Evolutionary conservation across 495 filamentous ascomycete genomes (phyloP).

Genomic region (Penicillium psychrofluorescens): DNA sequence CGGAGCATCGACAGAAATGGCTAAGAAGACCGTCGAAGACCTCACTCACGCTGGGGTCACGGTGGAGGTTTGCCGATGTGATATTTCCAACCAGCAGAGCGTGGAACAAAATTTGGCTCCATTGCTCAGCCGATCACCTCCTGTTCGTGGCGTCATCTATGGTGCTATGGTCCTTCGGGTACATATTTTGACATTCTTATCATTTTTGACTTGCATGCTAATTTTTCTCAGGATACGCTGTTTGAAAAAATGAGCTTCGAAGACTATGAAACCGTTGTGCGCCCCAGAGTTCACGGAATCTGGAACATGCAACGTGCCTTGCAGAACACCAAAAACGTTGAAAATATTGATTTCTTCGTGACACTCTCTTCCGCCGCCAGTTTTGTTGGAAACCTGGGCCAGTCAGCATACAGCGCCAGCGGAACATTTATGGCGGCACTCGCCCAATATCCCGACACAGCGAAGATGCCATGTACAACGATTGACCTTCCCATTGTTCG

Average conservation of each 20-base stretch:
- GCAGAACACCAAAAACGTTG: constrained; percentile 5
- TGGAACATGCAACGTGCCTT: constrained; percentile 52
- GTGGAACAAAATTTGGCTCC: constrained; percentile 12
- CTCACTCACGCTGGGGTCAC: constrained; percentile 22
- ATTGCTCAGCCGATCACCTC: constrained; percentile 11
- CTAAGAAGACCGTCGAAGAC: constrained; percentile 27
- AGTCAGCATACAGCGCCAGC: constrained; percentile 38
- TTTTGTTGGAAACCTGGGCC: constrained; percentile 33
- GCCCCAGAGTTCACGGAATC: constrained; percentile 42
- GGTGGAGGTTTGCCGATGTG: constrained; percentile 19
- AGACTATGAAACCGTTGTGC: constrained; percentile 32
- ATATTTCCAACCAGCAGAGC: constrained; percentile 12
- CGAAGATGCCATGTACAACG: constrained; percentile 24
- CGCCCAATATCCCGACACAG: constrained; percentile 19
- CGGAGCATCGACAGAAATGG: constrained; percentile 17
- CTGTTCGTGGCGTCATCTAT: constrained; percentile 31
- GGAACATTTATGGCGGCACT: constrained; percentile 36
- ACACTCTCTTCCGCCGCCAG: constrained; percentile 36
- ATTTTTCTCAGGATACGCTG: constrained; percentile 20
- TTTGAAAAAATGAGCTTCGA: constrained; percentile 41
- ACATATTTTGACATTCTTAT: not conserved
- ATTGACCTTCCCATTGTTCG: constrained; percentile 34
- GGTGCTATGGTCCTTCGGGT: constrained; percentile 34
- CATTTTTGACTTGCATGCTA: not conserved
- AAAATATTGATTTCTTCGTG: constrained; percentile 44